These are phyloP conservation scores for Cymbopogon flexuosus DNA, from an alignment of 202 grass and related monocot genomes.

Conservation along the genomic window DNA sequence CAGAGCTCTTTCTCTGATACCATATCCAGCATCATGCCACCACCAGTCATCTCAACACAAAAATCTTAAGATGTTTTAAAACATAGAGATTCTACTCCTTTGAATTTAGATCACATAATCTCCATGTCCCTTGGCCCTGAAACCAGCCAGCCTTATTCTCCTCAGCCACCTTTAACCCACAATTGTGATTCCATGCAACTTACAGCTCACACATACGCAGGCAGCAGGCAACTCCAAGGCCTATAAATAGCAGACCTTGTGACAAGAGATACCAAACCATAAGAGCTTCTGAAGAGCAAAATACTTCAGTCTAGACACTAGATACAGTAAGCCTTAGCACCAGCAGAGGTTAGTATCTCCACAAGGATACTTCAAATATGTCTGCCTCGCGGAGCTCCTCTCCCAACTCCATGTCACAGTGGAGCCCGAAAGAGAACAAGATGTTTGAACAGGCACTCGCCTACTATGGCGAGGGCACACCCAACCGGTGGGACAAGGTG, in stretches of 20 bases:
- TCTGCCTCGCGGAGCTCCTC: constrained; percentile 40
- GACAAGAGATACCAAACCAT: constrained; percentile 28
- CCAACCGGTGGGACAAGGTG: constrained; percentile 61
- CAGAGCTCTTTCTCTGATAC: background rate
- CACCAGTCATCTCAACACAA: background rate
- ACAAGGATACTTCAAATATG: constrained; percentile 30
- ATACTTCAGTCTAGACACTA: background rate
- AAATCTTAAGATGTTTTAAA: background rate
- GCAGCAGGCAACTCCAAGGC: constrained; percentile 8
- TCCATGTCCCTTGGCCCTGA: constrained; percentile 10
- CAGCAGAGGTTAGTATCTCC: background rate
- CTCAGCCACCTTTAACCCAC: constrained; percentile 12
- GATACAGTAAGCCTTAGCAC: constrained; percentile 11
- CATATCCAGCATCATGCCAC: background rate
- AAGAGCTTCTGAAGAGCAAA: constrained; percentile 35
- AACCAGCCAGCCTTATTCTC: constrained; percentile 35
- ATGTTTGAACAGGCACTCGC: constrained; percentile 56
- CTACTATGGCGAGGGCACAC: constrained; percentile 44
- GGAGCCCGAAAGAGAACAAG: constrained; percentile 57
- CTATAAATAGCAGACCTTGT: constrained; percentile 44
- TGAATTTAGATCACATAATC: constrained; percentile 17
- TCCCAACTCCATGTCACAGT: constrained; percentile 23
- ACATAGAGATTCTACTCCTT: background rate
- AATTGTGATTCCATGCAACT: constrained; percentile 29
- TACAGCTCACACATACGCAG: constrained; percentile 12